phyloP scores from a whole-genome alignment of 2,329 filamentous ascomycete genomes.

The Scytalidium sp. region DNA sequence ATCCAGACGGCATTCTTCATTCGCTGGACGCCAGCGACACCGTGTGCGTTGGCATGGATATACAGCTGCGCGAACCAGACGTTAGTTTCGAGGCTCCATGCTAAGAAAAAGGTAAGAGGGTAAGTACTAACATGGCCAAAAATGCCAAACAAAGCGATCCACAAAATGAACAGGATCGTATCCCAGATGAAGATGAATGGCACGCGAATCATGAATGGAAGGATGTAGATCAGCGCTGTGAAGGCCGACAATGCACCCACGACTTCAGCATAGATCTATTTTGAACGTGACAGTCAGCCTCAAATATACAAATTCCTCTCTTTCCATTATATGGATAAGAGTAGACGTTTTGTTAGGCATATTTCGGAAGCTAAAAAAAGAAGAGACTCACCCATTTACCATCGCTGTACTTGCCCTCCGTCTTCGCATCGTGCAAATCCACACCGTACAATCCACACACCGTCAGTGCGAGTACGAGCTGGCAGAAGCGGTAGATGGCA shows the following conservation, averaged over 20 bases:
- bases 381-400: conserved; percentile 63
- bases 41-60: conserved; percentile 65
- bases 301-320: too few relatives aligned
- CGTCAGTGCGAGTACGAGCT: conserved; percentile 73
- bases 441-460: conserved; percentile 76
- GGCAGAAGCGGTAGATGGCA: conserved; percentile 65
- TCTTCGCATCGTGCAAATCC: conserved; percentile 57
- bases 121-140: conserved; percentile 60
- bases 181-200: conserved; percentile 65
- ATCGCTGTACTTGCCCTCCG: conserved; percentile 49
- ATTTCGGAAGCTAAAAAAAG: not conserved
- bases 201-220: conserved; percentile 57
- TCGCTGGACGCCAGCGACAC: conserved; percentile 59
- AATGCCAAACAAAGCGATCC: conserved; percentile 78
- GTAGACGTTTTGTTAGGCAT: not conserved
- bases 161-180: conserved; percentile 69
- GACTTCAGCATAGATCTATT: conserved; percentile 67
- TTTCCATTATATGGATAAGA: not conserved
- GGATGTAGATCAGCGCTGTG: conserved; percentile 62
- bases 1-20: conserved; percentile 91
- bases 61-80: conserved; percentile 51
- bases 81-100: not conserved
- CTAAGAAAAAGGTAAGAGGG: not conserved
- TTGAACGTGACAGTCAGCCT: too few relatives aligned
- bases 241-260: conserved; percentile 63